phyloP scores from a whole-genome alignment of 768 basidiomycete species.

The Suillus subalutaceus region DNA sequence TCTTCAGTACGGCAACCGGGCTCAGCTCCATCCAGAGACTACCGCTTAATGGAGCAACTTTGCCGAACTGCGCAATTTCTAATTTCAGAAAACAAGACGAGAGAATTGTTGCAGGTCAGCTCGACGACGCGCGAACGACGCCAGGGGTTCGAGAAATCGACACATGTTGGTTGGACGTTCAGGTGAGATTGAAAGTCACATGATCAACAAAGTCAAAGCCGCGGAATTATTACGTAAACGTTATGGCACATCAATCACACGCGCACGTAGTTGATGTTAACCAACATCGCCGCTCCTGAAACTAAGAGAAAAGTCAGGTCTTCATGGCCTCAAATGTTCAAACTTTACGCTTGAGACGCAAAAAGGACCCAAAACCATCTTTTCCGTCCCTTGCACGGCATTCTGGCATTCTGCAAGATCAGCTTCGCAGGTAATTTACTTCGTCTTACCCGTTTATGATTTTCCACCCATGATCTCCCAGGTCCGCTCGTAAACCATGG shows the following conservation, averaged over 20 bases:
- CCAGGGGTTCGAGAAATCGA: not conserved
- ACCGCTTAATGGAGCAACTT: not conserved
- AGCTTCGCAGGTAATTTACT: constrained; percentile 64
- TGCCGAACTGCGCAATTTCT: not conserved
- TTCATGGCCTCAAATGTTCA: constrained; percentile 53
- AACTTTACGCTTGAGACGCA: constrained; percentile 53
- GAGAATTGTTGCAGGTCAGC: not conserved
- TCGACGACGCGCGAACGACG: not conserved
- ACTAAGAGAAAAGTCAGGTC: no score
- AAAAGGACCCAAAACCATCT: constrained; percentile 29
- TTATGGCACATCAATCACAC: not conserved
- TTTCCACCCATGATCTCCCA: constrained; percentile 13
- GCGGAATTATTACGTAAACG: not conserved
- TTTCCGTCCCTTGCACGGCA: constrained; percentile 47
- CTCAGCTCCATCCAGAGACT: not conserved
- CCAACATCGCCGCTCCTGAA: not conserved
- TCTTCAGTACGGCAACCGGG: not conserved
- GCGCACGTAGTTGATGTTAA: not conserved
- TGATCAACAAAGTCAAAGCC: not conserved
- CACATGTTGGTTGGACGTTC: not conserved
- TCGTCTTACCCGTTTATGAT: constrained; percentile 7
- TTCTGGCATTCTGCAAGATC: constrained; percentile 77
- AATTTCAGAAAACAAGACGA: constrained; percentile 3
- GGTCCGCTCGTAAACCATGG: constrained; percentile 79
- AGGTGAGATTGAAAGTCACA: not conserved